Base-by-base conservation (phyloP, 441 rosid genomes). In the Euphorbia celastroides region DNA sequence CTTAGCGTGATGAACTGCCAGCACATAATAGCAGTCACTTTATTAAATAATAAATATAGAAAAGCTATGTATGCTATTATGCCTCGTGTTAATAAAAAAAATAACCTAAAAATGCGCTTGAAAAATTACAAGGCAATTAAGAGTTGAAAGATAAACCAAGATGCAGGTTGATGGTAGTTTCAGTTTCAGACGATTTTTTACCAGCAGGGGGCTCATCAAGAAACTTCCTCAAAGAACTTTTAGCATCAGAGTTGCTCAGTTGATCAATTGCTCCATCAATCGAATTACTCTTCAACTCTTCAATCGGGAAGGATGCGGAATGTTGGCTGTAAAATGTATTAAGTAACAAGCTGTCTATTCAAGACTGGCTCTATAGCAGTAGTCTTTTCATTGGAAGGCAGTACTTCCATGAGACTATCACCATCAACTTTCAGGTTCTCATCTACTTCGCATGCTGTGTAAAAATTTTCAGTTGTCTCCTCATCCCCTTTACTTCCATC, bases 81-180 rank as follows among this genome's bases (percentile, higher is more conserved):
- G 17, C 57, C 42, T 38, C 28, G 27, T 12, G 34, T 48, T 57
- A 65, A 19, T 55, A 25, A 38, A 64, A 55, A 44, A 57, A 59
- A n/a, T n/a, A 62, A 22, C 23, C 5, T 20, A 31, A 62, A 14
- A 48, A 28, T 66, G 32, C 19, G 57, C 11, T 55, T 19, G 57
- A 54, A 63, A 50, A 65, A 60, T 73, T 82, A 82, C 87, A 83
- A 66, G 77, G 67, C 62, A 70, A n/a, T n/a, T n/a, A 63, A 75
- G 72, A 75, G 69, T 73, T 75, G 75, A 71, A 38, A 17, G 82
- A 73, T 51, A 82, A 77, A 71, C 84, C 85, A 81, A 82, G 82
- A 76, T 78, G 79, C 72, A 78, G 83, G 63, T 76, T 81, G 30
- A 74, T 57, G 66, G 67, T 69, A 63, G 78, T 71, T 73, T 75